Evolutionary conservation across 805 yeast genomes (phyloP).

Genomic region (Yarrowia osloensis): DNA sequence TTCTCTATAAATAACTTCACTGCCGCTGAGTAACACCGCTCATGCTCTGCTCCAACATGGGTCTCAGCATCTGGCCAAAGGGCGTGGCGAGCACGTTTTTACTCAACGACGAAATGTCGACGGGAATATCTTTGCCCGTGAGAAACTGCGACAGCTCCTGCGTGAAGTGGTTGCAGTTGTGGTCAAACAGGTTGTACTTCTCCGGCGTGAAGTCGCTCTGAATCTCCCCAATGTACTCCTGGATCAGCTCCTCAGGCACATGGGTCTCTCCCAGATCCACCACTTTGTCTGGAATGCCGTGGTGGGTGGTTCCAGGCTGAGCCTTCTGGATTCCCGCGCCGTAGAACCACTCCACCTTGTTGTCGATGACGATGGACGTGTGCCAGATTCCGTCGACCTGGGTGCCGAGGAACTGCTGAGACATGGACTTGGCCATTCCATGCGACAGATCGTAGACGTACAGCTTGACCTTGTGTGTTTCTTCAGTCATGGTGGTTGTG

Average conservation of each 20-base stretch:
- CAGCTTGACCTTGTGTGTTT: conserved; percentile 49
- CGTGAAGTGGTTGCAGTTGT: conserved; percentile 70
- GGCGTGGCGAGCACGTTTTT: conserved; percentile 53
- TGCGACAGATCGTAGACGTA: conserved; percentile 65
- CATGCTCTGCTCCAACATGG: conserved; percentile 41
- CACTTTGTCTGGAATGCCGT: conserved; percentile 58
- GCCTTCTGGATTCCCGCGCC: conserved; percentile 58
- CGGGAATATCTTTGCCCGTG: conserved; percentile 58
- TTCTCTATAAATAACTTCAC: too few relatives aligned
- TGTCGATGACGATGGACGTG: conserved; percentile 56
- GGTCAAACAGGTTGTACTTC: conserved; percentile 58
- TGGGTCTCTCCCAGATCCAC: conserved; percentile 57
- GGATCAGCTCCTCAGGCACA: conserved; percentile 54
- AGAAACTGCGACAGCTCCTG: conserved; percentile 59
- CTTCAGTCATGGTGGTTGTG: conserved; percentile 13
- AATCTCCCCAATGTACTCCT: conserved; percentile 56
- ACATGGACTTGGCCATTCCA: conserved; percentile 58
- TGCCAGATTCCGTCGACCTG: conserved; percentile 66
- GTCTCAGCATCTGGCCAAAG: conserved; percentile 52
- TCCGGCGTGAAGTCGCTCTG: conserved; percentile 50
- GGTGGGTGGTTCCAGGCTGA: conserved; percentile 57
- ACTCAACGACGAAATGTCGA: conserved; percentile 55
- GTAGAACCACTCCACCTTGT: conserved; percentile 58
- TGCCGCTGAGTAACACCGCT: conserved; percentile 33
- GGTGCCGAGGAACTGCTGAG: conserved; percentile 55